A percentile compares a stretch with the other conserved stretches of the same genome.
phyloP scores from a whole-genome alignment of 1,139 yeast species.

The Hanseniaspora sp. region DNA sequence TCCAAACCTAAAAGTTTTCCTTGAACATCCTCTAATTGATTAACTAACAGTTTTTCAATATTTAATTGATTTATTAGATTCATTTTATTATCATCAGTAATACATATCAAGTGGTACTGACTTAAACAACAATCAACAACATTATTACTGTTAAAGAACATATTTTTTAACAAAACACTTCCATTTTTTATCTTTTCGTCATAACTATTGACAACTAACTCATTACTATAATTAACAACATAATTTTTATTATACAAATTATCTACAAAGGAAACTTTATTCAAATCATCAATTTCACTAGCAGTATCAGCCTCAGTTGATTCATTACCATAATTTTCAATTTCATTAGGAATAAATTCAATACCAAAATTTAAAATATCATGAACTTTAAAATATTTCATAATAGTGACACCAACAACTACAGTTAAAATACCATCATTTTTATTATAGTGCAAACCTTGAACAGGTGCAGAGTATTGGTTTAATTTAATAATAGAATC shows the following conservation, averaged over 20 bases:
- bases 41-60: slow-evolving; percentile 34
- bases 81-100: slow-evolving; percentile 34
- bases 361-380: slow-evolving; percentile 18
- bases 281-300: slow-evolving; percentile 29
- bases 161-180: slow-evolving; percentile 34
- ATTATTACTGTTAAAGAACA: slow-evolving; percentile 17
- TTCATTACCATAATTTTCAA: slow-evolving; percentile 26
- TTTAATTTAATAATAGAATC: slow-evolving; percentile 7
- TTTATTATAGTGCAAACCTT: slow-evolving; percentile 15
- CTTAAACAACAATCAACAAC: slow-evolving; percentile 35
- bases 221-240: slow-evolving; percentile 40
- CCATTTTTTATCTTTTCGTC: slow-evolving; percentile 24
- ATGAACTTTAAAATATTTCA: slow-evolving; percentile 31
- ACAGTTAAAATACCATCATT: slow-evolving; percentile 19
- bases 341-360: slow-evolving; percentile 18
- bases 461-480: slow-evolving; percentile 12
- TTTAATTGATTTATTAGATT: slow-evolving; percentile 42
- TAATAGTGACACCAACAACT: slow-evolving; percentile 34
- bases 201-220: slow-evolving; percentile 36
- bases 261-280: slow-evolving; percentile 19
- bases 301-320: slow-evolving; percentile 20
- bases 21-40: slow-evolving; percentile 31
- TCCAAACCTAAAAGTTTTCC: slow-evolving; percentile 46
- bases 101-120: slow-evolving; percentile 42
- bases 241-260: slow-evolving; percentile 20